Evolutionary conservation across 2,329 filamentous ascomycete genomes (phyloP).

Genomic region (Chrysoporthe puriensis): DNA sequence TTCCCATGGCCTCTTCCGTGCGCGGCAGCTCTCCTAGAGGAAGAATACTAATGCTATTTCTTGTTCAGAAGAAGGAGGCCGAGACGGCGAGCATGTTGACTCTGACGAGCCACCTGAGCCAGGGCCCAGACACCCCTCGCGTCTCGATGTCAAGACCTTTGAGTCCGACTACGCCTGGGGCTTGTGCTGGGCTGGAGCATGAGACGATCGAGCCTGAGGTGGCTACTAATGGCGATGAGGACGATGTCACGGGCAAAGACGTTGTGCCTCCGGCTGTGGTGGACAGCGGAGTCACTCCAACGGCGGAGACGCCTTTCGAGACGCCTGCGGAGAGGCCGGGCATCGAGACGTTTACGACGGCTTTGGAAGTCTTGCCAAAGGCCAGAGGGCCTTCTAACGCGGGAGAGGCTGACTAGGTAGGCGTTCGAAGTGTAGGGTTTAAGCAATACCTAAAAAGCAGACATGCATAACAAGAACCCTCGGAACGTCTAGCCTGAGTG

Average conservation of each 20-base stretch:
- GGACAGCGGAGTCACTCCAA: slow-evolving; percentile 24
- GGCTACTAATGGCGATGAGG: background rate
- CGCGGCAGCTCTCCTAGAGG: too few species aligned
- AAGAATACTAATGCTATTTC: background rate
- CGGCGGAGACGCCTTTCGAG: background rate
- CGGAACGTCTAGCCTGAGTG: too few species aligned
- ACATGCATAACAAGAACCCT: too few species aligned
- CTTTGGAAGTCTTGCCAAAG: slow-evolving; percentile 48
- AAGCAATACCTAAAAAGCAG: background rate
- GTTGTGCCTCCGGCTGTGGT: slow-evolving; percentile 11
- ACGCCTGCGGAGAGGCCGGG: slow-evolving; percentile 40
- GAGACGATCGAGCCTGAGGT: background rate
- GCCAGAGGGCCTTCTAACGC: slow-evolving; percentile 27
- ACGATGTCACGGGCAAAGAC: slow-evolving; percentile 1
- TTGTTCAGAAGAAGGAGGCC: slow-evolving; percentile 53
- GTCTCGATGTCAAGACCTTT: slow-evolving; percentile 39
- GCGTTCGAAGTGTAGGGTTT: background rate
- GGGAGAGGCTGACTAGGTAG: background rate
- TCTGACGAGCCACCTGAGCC: slow-evolving; percentile 50
- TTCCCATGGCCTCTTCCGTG: too few species aligned
- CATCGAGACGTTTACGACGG: slow-evolving; percentile 61
- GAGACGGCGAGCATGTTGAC: slow-evolving; percentile 74
- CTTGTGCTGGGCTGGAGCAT: slow-evolving; percentile 1
- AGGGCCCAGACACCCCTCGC: slow-evolving; percentile 28
- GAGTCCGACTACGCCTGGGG: slow-evolving; percentile 35